Conservation (phyloP, 2,329 filamentous ascomycete genomes). For the Cladosporium sp. region DNA sequence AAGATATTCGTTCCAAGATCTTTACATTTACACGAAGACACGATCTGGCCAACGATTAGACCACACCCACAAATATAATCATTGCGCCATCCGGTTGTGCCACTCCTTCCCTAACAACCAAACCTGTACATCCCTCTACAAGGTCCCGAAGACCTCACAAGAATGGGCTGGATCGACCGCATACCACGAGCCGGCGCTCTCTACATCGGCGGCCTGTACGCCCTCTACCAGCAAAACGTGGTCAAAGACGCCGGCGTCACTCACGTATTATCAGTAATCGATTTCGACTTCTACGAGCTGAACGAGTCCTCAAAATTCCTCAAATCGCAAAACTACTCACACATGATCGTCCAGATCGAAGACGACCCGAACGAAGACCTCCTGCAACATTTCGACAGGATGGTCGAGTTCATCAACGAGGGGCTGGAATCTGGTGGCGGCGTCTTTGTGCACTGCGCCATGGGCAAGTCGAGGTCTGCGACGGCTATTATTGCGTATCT, state of each 20-base stretch:
- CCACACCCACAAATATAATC: no score
- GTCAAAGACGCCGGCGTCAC: constrained; percentile 69
- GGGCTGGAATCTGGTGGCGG: constrained; percentile 55
- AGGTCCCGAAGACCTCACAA: background rate
- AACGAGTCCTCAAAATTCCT: constrained; percentile 10
- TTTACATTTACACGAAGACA: no score
- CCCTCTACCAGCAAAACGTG: constrained; percentile 34
- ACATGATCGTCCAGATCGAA: constrained; percentile 73
- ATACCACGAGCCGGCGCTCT: constrained; percentile 31
- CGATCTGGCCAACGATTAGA: no score
- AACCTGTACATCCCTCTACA: no score
- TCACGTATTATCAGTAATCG: constrained; percentile 75
- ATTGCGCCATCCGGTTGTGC: no score
- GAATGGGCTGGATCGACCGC: constrained; percentile 34
- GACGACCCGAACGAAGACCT: constrained; percentile 84
- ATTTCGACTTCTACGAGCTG: constrained; percentile 48
- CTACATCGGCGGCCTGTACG: constrained; percentile 38
- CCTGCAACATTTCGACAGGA: constrained; percentile 67
- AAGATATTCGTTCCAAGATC: no score
- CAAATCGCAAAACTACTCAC: constrained; percentile 41
- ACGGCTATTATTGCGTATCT: constrained; percentile 77
- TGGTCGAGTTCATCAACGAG: constrained; percentile 73
- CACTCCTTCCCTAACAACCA: no score
- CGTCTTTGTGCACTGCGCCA: constrained; percentile 72
- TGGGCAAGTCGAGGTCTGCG: constrained; percentile 88